Evolutionary conservation across 352 stramenopile species (phyloP), one percentile per base, ranked within the genome.

Genomic region (Aphanomyces invadans): DNA sequence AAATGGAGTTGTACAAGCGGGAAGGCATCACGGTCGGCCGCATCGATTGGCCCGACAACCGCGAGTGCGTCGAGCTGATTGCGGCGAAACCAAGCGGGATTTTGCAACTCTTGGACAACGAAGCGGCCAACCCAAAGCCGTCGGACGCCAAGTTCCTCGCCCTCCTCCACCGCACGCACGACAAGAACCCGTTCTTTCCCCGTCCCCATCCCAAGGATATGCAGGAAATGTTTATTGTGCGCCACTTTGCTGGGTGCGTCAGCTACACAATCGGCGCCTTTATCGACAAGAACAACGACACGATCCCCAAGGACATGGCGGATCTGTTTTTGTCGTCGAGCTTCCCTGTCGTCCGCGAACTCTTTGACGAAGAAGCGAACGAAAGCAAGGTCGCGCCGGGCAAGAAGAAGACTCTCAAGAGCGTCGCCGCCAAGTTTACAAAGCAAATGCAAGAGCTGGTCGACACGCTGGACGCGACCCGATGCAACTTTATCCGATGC

Each of bases 271-370:
- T 95, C 55, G 88, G 88, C 46, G 76, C 78, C 23, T 96, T 96
- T 67, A 92, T 96, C 33, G 84, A 95, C 78, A 96, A 95, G 73
- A 96, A 95, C 82, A 93, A 92, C 70, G 88, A 96, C 69, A 88
- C 79, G 23, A 91, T 95, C 65, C 87, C 87, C 39, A 69, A 74
- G 39, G 88, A 95, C 65, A 88, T 95, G 82, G 68, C 75, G 26
- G 81, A 86, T n/a, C 72, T 96, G 2, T 95, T 96, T 57, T 59
- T 83, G 28, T 71, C 75, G 15, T 93, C 85, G 49, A 73, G 64
- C 17, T 92, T 90, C 70, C 72, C 71, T 12, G 67, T 94, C 45
- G 65, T 88, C 11, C 70, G 74, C 32, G 76, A 78, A 17, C 78
- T 96, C 26, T 95, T 95, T 67, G 72, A 81, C 61, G 72, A 80